Percentiles rank a stretch among this genome's conserved stretches.
These are phyloP conservation scores for Botryotinia narcissicola DNA, from an alignment of 2,329 filamentous ascomycete genomes.

Conservation along the genomic window DNA sequence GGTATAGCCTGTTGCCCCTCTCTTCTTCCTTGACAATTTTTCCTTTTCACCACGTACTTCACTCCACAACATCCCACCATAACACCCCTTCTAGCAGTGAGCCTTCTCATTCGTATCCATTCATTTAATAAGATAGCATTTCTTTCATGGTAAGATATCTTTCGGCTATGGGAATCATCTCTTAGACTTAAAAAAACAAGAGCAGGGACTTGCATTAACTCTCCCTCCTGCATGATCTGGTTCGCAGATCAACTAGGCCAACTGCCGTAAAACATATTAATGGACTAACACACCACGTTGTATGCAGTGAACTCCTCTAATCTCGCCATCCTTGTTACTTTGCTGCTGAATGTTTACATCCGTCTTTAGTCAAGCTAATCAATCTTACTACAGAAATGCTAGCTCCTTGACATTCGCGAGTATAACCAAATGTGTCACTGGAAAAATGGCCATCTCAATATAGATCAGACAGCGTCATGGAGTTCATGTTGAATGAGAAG, in stretches of 20 bases:
- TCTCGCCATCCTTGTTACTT: background rate
- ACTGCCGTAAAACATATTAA: background rate
- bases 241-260: background rate
- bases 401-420: background rate
- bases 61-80: background rate
- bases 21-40: constrained; percentile 7
- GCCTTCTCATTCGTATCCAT: background rate
- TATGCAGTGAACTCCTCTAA: background rate
- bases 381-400: background rate
- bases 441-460: background rate
- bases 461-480: background rate
- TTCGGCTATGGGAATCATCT: background rate
- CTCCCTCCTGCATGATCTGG: background rate
- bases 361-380: background rate
- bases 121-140: background rate
- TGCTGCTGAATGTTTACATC: background rate
- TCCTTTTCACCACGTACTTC: background rate
- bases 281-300: background rate
- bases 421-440: background rate
- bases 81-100: background rate
- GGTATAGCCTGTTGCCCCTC: background rate
- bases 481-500: background rate
- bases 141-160: background rate
- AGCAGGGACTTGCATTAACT: background rate
- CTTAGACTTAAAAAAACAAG: background rate